These are phyloP conservation scores for Penicillium coprophilum DNA, from an alignment of 495 filamentous ascomycete species.

Conservation along the genomic window DNA sequence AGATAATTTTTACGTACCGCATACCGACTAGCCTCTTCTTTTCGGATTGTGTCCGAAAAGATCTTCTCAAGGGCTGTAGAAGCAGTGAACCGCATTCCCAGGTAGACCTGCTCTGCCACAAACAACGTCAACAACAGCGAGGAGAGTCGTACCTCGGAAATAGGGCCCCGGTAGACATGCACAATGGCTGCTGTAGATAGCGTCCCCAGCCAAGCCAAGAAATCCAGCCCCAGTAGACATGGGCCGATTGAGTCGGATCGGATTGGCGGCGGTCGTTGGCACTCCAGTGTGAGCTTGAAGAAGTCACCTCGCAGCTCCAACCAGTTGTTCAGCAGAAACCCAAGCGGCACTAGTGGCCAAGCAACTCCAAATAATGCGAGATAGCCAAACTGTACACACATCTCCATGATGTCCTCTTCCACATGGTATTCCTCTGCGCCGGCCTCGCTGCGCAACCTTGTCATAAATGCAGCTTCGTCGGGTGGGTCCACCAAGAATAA, in stretches of 20 bases:
- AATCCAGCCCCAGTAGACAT: conserved; percentile 80
- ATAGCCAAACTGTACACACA: conserved; percentile 62
- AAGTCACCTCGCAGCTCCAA: conserved; percentile 89
- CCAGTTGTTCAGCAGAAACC: conserved; percentile 94
- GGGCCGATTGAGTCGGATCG: conserved; percentile 91
- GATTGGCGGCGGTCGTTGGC: conserved; percentile 83
- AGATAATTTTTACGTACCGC: conserved; percentile 67
- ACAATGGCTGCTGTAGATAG: conserved; percentile 81
- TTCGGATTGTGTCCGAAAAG: conserved; percentile 72
- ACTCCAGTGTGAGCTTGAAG: conserved; percentile 85
- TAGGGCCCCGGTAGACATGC: conserved; percentile 72
- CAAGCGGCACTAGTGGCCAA: conserved; percentile 84
- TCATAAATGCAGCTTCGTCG: conserved; percentile 73
- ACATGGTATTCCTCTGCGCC: conserved; percentile 84
- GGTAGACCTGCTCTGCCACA: conserved; percentile 79
- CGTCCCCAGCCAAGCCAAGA: conserved; percentile 86
- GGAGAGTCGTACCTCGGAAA: conserved; percentile 64
- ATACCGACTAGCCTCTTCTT: conserved; percentile 71
- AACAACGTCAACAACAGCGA: conserved; percentile 77
- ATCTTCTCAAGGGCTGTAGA: conserved; percentile 67
- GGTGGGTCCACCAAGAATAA: conserved; percentile 50
- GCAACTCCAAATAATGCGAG: conserved; percentile 85
- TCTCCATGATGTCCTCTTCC: conserved; percentile 46
- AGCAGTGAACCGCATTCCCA: conserved; percentile 66
- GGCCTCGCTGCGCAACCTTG: conserved; percentile 75